These are phyloP conservation scores for Podospora bellae-mahoneyi DNA, from an alignment of 495 filamentous ascomycete species.

Conservation along the genomic window DNA sequence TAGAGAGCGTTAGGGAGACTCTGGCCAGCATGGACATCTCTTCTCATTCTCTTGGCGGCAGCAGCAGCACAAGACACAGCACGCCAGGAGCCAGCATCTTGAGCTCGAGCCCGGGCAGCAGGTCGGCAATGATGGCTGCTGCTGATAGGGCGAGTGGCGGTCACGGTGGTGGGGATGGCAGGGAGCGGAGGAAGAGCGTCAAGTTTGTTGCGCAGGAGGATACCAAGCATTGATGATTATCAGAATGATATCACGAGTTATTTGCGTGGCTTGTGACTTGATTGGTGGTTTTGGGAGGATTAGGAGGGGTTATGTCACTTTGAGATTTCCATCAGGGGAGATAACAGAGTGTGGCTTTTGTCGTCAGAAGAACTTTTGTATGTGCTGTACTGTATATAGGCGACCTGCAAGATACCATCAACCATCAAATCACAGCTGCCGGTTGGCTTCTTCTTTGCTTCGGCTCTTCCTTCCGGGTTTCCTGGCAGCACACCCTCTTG, in stretches of 20 bases:
- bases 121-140: slow-evolving; percentile 10
- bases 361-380: not conserved
- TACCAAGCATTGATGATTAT: slow-evolving; percentile 3
- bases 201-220: slow-evolving; percentile 45
- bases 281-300: not conserved
- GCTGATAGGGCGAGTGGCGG: slow-evolving; percentile 24
- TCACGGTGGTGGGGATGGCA: not conserved
- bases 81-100: slow-evolving; percentile 32
- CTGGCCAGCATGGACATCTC: slow-evolving; percentile 21
- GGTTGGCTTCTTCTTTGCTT: not conserved
- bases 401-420: not conserved
- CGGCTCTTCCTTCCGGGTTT: no score
- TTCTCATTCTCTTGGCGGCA: not conserved
- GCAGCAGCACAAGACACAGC: slow-evolving; percentile 6
- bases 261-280: not conserved
- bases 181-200: slow-evolving; percentile 53
- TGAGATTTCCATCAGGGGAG: not conserved
- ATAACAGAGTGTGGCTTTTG: not conserved
- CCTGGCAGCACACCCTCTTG: not conserved
- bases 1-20: slow-evolving; percentile 50
- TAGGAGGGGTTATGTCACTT: not conserved
- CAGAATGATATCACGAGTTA: not conserved
- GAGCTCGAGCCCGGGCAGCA: slow-evolving; percentile 44
- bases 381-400: not conserved
- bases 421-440: not conserved